Percentiles rank a stretch among this genome's conserved stretches.
phyloP scores from a whole-genome alignment of 2,329 filamentous ascomycete genomes.

The Fusarium falciforme region DNA sequence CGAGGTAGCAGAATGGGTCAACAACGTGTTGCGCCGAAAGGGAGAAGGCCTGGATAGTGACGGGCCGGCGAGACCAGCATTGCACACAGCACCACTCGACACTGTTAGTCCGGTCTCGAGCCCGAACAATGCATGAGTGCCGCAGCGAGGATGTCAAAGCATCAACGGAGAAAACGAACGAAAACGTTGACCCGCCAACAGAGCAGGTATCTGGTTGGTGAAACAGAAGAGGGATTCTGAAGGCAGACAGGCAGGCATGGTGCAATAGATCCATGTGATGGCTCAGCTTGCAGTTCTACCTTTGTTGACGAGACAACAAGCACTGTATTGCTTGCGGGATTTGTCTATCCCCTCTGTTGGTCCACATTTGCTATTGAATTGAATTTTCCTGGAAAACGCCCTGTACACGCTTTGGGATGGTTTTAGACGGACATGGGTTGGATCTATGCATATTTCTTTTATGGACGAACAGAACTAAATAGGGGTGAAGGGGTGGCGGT shows the following conservation, averaged over 20 bases:
- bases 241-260: conserved; percentile 17
- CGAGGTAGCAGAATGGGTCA: conserved; percentile 91
- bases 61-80: conserved; percentile 75
- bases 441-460: conserved; percentile 25
- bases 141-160: background rate
- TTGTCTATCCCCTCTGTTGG: conserved; percentile 18
- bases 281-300: background rate
- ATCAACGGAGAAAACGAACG: background rate
- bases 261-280: conserved; percentile 16
- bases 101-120: conserved; percentile 69
- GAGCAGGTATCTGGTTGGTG: conserved; percentile 46
- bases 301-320: background rate
- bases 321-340: conserved; percentile 5
- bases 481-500: conserved; percentile 1
- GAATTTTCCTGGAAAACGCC: conserved; percentile 11
- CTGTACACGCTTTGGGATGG: conserved; percentile 41
- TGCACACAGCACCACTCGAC: conserved; percentile 89
- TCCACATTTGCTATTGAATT: conserved; percentile 14
- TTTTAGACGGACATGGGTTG: conserved; percentile 31
- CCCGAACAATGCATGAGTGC: conserved; percentile 43
- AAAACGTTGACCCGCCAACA: conserved; percentile 29
- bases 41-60: conserved; percentile 63
- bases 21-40: conserved; percentile 69
- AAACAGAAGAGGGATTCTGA: conserved; percentile 4
- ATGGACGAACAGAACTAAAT: conserved; percentile 12